Evolutionary conservation across 805 yeast genomes (phyloP).

Genomic region (Yamadazyma sp.): DNA sequence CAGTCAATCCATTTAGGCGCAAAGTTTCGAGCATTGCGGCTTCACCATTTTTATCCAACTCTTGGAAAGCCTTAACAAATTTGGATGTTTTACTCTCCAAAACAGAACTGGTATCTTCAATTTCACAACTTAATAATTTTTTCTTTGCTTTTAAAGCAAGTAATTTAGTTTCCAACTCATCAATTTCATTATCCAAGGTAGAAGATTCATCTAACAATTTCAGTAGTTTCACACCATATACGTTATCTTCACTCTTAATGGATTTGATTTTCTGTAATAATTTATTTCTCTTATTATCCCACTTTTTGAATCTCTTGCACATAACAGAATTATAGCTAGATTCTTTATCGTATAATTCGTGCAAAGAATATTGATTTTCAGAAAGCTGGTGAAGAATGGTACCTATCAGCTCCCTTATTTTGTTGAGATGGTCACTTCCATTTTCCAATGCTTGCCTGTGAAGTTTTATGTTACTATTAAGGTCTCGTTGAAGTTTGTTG

Average conservation of each 20-base stretch:
- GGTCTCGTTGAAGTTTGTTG: constrained; percentile 3
- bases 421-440: constrained; percentile 33
- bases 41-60: constrained; percentile 37
- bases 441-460: constrained; percentile 19
- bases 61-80: constrained; percentile 39
- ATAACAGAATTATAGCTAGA: constrained; percentile 23
- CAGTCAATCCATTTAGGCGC: constrained; percentile 19
- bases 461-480: constrained; percentile 4
- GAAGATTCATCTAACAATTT: constrained; percentile 30
- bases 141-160: constrained; percentile 31
- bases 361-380: constrained; percentile 41
- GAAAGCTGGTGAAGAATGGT: constrained; percentile 35
- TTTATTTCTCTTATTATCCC: constrained; percentile 39
- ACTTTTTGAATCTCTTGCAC: constrained; percentile 27
- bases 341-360: constrained; percentile 45
- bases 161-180: constrained; percentile 33
- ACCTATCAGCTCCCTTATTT: constrained; percentile 25
- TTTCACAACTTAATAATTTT: constrained; percentile 31
- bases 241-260: constrained; percentile 38
- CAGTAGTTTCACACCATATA: constrained; percentile 41
- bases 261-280: constrained; percentile 33
- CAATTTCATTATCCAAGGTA: constrained; percentile 36
- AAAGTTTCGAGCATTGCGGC: constrained; percentile 28
- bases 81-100: constrained; percentile 47
- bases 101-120: constrained; percentile 46